phyloP scores from a whole-genome alignment of 352 stramenopile genomes.

The Phytophthora nicotianae region DNA sequence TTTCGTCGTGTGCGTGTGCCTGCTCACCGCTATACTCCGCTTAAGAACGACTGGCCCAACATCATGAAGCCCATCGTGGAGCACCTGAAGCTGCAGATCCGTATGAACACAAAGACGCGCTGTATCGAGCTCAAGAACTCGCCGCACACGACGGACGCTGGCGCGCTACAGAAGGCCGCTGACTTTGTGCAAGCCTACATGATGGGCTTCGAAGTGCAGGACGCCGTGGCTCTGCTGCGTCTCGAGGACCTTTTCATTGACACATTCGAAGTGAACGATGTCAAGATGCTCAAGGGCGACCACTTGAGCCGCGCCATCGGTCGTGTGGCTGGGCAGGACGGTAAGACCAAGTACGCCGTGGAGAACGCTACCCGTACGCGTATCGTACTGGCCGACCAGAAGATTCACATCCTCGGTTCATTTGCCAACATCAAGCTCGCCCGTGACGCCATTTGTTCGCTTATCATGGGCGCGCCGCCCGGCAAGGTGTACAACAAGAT shows the following conservation, averaged over 20 bases:
- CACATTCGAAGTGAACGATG: slow-evolving; percentile 98
- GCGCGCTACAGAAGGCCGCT: slow-evolving; percentile 96
- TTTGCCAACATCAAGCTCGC: slow-evolving; percentile 99
- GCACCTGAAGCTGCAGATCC: slow-evolving; percentile 97
- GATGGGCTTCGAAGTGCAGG: slow-evolving; percentile 99
- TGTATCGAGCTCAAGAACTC: slow-evolving; percentile 98
- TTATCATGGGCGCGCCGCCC: slow-evolving; percentile 97
- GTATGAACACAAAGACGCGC: slow-evolving; percentile 99
- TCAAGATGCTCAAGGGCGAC: slow-evolving; percentile 98
- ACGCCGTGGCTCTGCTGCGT: slow-evolving; percentile 97
- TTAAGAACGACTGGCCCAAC: slow-evolving; percentile 99
- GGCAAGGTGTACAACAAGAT: slow-evolving; percentile 99
- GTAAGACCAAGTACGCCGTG: slow-evolving; percentile 99
- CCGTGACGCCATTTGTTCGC: slow-evolving; percentile 88
- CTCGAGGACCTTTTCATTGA: slow-evolving; percentile 99
- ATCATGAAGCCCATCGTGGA: slow-evolving; percentile 99
- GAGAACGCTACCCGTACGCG: slow-evolving; percentile 99
- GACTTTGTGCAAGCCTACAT: slow-evolving; percentile 99
- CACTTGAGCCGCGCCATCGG: slow-evolving; percentile 99
- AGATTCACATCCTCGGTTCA: slow-evolving; percentile 98
- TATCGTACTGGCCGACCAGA: slow-evolving; percentile 98
- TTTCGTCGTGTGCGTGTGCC: slow-evolving; percentile 97
- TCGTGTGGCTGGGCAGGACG: slow-evolving; percentile 97
- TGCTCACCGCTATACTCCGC: slow-evolving; percentile 96
- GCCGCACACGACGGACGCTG: slow-evolving; percentile 92